Base-by-base conservation (phyloP, 768 basidiomycete species). In the Leucocoprinus sp. region DNA sequence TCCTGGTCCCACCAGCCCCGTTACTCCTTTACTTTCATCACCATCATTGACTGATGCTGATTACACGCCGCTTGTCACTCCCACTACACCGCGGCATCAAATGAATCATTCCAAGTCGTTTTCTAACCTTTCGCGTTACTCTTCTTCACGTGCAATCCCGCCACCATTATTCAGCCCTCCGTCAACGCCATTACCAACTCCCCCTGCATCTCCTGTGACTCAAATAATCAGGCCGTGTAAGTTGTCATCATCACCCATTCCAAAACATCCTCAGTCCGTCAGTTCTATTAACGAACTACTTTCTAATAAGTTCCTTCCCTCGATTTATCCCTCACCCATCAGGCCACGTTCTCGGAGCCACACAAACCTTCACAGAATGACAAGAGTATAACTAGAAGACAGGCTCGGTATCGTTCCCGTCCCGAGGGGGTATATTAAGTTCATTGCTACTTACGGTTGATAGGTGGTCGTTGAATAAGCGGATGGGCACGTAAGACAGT, bases 1-100 rank as follows among this genome's bases (percentile, higher is more conserved):
- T 23, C 60, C 55, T 11, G 15, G 37, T 11, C 27, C 22, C 23
- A 22, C 36, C 11, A 26, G 46, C 17, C 23, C 60, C 26, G 57
- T 54, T 9, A 50, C 63, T 26, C 51, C 55, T 27, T 54, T 60
- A 37, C 56, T 57, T 18, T 53, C 60, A 19, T 55, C 64, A 18
- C 60, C 67, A 8, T 60, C 65, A 38, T 62, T 66, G 15, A 64
- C 62, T 45, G 68, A 68, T 19, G 51, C 52, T 29, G 67, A 71
- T 49, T 68, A 69, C 34, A 74, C 70, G 15, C 69, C 71, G 2
- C 51, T 69, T 9, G 57, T 63, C 41, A 72, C 70, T 26, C 71
- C 73, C 14, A 69, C 66, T 2, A 64, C 67, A 5, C 59, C 65
- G 31, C 57, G 55, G 14, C 39, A 8, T 34, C 24, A 36, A 18